Evolutionary conservation across 768 basidiomycete genomes (phyloP).

Genomic region (Termitomyces sp.): DNA sequence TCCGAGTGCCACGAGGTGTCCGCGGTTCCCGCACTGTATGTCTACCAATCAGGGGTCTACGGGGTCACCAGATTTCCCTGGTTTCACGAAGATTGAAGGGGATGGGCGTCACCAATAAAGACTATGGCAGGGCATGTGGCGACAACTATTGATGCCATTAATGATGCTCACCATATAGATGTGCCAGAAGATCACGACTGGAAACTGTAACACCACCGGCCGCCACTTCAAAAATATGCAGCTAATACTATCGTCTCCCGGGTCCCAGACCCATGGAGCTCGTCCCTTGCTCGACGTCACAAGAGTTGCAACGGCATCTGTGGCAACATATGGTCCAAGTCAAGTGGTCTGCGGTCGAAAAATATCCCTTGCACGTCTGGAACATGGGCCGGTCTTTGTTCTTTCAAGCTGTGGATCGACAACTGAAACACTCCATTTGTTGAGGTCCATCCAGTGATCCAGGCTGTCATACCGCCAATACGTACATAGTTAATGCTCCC

Average conservation of each 20-base stretch:
- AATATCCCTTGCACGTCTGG: not conserved
- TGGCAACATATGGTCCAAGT: not conserved
- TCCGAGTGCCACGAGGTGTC: not conserved
- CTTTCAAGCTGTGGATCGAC: not conserved
- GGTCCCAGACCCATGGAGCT: not conserved
- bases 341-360: not conserved
- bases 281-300: not conserved
- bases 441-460: not conserved
- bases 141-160: not conserved
- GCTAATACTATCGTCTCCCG: not conserved
- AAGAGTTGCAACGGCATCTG: not conserved
- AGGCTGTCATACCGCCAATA: not conserved
- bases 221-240: not conserved
- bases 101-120: not conserved
- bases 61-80: not conserved
- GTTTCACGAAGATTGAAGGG: not conserved
- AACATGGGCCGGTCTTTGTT: not conserved
- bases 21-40: not conserved
- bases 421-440: not conserved
- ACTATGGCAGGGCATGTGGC: not conserved
- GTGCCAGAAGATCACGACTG: not conserved
- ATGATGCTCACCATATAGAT: not conserved
- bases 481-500: not conserved
- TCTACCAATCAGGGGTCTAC: not conserved
- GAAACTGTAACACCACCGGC: not conserved